A percentile compares a stretch with the other conserved stretches of the same genome.
Conservation (phyloP, 2,329 filamentous ascomycete genomes). For the Pseudogymnoascus sp. region DNA sequence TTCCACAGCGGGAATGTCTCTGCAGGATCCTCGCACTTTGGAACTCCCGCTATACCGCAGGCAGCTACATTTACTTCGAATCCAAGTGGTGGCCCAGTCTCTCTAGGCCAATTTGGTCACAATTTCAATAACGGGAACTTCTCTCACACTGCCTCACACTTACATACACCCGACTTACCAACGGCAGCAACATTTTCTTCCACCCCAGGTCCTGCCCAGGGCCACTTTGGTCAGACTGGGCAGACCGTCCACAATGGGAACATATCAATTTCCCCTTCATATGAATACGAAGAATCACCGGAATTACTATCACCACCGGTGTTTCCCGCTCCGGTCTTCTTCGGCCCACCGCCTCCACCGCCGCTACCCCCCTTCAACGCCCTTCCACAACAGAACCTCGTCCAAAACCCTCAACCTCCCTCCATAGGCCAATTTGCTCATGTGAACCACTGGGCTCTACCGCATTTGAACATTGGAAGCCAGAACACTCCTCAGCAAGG, state of each 20-base stretch:
- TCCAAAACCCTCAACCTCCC: background rate
- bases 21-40: background rate
- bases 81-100: background rate
- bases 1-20: background rate
- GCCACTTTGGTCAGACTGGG: background rate
- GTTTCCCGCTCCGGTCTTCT: background rate
- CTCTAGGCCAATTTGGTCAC: background rate
- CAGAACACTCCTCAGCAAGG: background rate
- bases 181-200: background rate
- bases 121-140: background rate
- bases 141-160: background rate
- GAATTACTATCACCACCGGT: background rate
- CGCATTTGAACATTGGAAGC: background rate
- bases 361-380: background rate
- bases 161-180: background rate
- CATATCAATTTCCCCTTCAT: background rate
- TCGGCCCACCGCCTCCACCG: background rate
- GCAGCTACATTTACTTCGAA: background rate
- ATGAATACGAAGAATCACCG: background rate
- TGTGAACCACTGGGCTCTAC: conserved; percentile 1
- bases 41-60: background rate
- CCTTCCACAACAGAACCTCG: background rate
- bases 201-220: background rate
- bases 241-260: background rate
- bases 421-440: background rate